A percentile compares a stretch with the other conserved stretches of the same genome.
phyloP scores from a whole-genome alignment of 306 rosid species.

The Lotus japonicus region DNA sequence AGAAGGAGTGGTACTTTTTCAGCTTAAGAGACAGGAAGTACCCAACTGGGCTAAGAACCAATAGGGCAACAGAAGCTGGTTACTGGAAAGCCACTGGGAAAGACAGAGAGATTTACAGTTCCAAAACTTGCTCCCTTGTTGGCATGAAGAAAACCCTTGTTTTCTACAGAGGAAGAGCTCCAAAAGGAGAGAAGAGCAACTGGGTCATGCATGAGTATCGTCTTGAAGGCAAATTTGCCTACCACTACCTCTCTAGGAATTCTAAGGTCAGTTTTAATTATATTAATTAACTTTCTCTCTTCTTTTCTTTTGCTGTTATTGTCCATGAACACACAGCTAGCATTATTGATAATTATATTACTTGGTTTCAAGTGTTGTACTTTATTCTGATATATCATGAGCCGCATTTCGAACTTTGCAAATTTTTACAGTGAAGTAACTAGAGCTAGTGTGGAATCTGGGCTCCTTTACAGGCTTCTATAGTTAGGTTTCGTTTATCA shows the following conservation, averaged over 20 bases:
- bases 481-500: constrained; percentile 18
- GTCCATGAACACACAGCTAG: neutral
- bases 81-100: constrained; percentile 98
- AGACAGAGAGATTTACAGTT: constrained; percentile 81
- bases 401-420: neutral
- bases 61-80: constrained; percentile 92
- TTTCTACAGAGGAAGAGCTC: constrained; percentile 88
- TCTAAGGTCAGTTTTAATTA: constrained; percentile 37
- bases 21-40: constrained; percentile 82
- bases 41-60: constrained; percentile 85
- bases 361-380: neutral
- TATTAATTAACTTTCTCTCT: neutral
- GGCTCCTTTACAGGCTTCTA: neutral
- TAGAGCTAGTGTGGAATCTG: constrained; percentile 24
- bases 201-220: constrained; percentile 99
- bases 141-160: constrained; percentile 99
- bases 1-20: constrained; percentile 95
- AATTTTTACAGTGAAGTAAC: neutral
- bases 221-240: constrained; percentile 92
- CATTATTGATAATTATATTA: neutral
- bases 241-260: constrained; percentile 67
- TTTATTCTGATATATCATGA: neutral
- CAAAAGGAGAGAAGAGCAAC: constrained; percentile 85
- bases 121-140: constrained; percentile 62
- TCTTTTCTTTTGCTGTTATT: neutral